Conservation (phyloP, 306 rosid genomes). For the Cicer chorassanicum region DNA sequence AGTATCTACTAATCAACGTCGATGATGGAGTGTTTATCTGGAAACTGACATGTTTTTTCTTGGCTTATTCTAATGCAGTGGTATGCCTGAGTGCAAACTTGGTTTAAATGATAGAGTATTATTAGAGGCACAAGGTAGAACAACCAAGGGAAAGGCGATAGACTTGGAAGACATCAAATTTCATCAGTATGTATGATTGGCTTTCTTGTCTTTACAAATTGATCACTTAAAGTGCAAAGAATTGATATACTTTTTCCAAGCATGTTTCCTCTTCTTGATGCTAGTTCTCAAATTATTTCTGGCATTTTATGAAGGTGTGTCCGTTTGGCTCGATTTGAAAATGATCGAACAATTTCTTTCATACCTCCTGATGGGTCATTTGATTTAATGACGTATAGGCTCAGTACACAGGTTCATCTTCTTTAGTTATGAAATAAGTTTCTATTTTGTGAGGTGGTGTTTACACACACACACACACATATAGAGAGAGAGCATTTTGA, state of each 20-base stretch:
- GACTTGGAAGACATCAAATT: conserved; percentile 98
- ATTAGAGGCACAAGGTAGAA: conserved; percentile 78
- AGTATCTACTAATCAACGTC: conserved; percentile 22
- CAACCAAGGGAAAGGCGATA: conserved; percentile 91
- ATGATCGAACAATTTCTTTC: conserved; percentile 94
- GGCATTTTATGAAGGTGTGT: conserved; percentile 77
- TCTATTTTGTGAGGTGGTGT: conserved; percentile 34
- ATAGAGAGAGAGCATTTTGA: conserved; percentile 2
- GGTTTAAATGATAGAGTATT: conserved; percentile 92
- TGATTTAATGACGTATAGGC: conserved; percentile 97
- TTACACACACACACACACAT: neutral
- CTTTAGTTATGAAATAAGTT: conserved; percentile 35
- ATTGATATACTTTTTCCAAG: conserved; percentile 32
- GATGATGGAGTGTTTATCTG: conserved; percentile 38
- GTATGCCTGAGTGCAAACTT: conserved; percentile 99
- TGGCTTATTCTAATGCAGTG: conserved; percentile 67
- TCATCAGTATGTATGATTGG: conserved; percentile 81
- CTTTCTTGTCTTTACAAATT: conserved; percentile 40
- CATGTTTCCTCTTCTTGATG: conserved; percentile 31
- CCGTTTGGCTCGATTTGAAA: conserved; percentile 98
- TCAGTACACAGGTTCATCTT: conserved; percentile 83
- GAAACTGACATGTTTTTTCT: conserved; percentile 33
- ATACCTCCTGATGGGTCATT: conserved; percentile 97
- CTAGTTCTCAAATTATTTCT: conserved; percentile 45
- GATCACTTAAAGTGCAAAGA: conserved; percentile 6